Conservation (phyloP, 2,329 filamentous ascomycete species). For the Penicillium sp. region DNA sequence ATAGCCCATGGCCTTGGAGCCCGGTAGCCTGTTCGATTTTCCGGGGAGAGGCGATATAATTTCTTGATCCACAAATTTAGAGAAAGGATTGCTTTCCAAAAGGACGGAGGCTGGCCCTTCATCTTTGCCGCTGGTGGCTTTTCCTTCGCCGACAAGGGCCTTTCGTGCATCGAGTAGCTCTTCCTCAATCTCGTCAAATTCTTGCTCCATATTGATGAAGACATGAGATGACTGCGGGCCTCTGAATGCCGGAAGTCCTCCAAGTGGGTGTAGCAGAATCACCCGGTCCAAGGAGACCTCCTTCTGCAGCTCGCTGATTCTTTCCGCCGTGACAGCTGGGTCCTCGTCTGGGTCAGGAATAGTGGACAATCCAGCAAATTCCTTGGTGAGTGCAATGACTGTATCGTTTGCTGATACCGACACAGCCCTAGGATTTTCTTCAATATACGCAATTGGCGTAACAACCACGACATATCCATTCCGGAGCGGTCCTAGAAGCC, state of each 20-base stretch:
- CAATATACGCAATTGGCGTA: slow-evolving; percentile 63
- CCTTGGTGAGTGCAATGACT: slow-evolving; percentile 73
- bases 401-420: slow-evolving; percentile 63
- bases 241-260: slow-evolving; percentile 73
- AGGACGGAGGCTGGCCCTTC: slow-evolving; percentile 21
- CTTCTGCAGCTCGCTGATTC: slow-evolving; percentile 47
- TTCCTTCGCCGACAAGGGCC: slow-evolving; percentile 14
- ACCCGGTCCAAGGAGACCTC: slow-evolving; percentile 75
- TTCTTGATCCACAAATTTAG: slow-evolving; percentile 43
- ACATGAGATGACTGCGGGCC: slow-evolving; percentile 67
- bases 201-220: slow-evolving; percentile 92
- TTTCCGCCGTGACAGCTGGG: slow-evolving; percentile 41
- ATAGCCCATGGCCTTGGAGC: slow-evolving; percentile 15
- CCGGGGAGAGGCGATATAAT: slow-evolving; percentile 26
- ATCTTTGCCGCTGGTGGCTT: slow-evolving; percentile 20
- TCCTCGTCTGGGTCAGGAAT: slow-evolving; percentile 47
- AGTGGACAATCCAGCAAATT: slow-evolving; percentile 69
- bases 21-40: slow-evolving; percentile 10
- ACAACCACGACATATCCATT: slow-evolving; percentile 72
- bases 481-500: slow-evolving; percentile 66
- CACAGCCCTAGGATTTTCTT: slow-evolving; percentile 51
- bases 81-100: slow-evolving; percentile 46
- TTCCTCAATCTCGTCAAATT: slow-evolving; percentile 69
- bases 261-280: slow-evolving; percentile 83
- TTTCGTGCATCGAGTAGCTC: slow-evolving; percentile 54